A percentile compares a stretch with the other conserved stretches of the same genome.
Conservation (phyloP, 176 grass and related monocot genomes). For the Carex cristatella region DNA sequence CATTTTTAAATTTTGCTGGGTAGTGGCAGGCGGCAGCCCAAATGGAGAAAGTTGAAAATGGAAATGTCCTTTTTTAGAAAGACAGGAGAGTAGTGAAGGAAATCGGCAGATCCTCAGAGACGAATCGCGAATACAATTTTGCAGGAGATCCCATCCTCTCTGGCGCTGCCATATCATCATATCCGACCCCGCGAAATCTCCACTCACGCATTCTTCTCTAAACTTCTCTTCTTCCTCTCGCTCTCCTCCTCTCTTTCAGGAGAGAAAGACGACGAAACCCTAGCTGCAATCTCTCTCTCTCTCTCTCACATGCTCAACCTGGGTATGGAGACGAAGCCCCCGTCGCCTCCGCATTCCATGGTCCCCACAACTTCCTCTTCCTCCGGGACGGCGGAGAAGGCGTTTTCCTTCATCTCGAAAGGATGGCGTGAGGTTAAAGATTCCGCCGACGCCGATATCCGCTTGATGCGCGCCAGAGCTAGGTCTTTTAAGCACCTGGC, state of each 20-base stretch:
- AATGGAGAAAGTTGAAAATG: background rate
- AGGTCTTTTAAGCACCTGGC: constrained; percentile 73
- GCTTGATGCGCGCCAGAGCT: constrained; percentile 67
- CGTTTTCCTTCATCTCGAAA: constrained; percentile 70
- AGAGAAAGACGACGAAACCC: background rate
- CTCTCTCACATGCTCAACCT: constrained; percentile 41
- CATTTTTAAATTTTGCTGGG: background rate
- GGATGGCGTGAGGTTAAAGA: constrained; percentile 60
- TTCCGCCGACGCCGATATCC: constrained; percentile 43
- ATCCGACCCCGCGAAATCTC: constrained; percentile 49
- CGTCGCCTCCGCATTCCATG: constrained; percentile 22
- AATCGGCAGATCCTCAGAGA: background rate
- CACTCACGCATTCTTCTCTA: background rate
- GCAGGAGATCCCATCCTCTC: background rate
- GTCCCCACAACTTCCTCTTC: background rate
- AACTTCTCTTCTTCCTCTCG: background rate
- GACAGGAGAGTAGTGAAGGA: background rate
- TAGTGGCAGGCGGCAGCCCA: background rate
- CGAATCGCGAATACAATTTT: background rate
- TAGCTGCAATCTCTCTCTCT: background rate
- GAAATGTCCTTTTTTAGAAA: background rate
- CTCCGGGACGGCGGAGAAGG: constrained; percentile 38
- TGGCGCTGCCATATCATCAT: constrained; percentile 17
- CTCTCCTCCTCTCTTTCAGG: background rate
- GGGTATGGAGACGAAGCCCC: constrained; percentile 58